Evolutionary conservation across 257 asterid species (phyloP), one percentile per base, ranked within the genome.

Genomic region (Capsicum chinense): DNA sequence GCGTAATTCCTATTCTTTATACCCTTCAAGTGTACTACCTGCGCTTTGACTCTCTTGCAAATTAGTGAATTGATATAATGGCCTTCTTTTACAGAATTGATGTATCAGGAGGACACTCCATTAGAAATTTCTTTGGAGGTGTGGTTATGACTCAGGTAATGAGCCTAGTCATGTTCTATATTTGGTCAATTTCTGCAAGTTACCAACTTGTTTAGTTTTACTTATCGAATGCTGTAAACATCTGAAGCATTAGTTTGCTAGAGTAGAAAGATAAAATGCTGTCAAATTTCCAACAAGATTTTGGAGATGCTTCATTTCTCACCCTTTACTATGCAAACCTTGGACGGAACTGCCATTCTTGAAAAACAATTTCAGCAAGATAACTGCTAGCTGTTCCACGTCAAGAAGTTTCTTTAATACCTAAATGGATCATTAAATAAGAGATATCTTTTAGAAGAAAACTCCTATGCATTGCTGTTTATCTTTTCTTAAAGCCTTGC

Each of bases 81-180:
- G 17, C 35, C 85, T 67, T 14, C 54, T 12, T n/a, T 67, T 87
- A 90, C 90, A 94, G 98, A 48, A 82, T 80, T 52, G 98, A 94
- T 87, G 90, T 94, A 52, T 90, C 95, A 42, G 95, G 97, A 71
- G 92, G 92, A 83, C 97, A 71, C 57, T 86, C 97, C 35, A 84
- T 94, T 62, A 86, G 93, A 84, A 80, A 63, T 79, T 91, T 92
- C 71, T 94, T 91, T 67, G 83, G 67, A 0, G 93, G 93, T 47
- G 97, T 93, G 37, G 98, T 94, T 79, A 87, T 70, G 85, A 81
- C 92, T 68, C 97, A 93, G 93, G 97, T 93, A 87, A 59, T 68
- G 58, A 59, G 66, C 37, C 62, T 5, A 9, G 1, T 83, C 84
- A 71, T 58, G 44, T 39, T 47, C 58, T 33, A 5, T 35, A 16